Base-by-base conservation (phyloP, 495 filamentous ascomycete genomes). In the Talaromyces thailandensis region DNA sequence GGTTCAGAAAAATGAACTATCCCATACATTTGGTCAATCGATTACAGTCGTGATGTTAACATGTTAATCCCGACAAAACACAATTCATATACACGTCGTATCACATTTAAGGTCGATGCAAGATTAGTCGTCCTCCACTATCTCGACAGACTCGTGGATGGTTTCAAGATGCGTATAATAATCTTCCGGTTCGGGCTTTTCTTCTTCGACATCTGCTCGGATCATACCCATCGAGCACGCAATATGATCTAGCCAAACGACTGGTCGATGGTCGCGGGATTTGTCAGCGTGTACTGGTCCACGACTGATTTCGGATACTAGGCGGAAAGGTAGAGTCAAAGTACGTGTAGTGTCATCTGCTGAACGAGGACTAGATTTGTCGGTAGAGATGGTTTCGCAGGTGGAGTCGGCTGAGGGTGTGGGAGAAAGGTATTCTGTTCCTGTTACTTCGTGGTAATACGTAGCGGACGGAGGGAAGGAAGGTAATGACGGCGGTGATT, bases 201-300 rank as follows among this genome's bases (percentile, higher is more conserved):
- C 59, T 3, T 29, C 25, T 32, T 61, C 59, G n/a, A 70, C 43
- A 26, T 59, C 68, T 0, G 68, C 64, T 6, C 70, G 69, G 9
- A 75, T 50, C 60, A 71, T 68, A 2, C 73, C 73, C 71, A 75
- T 73, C n/a, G 71, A 75, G 29, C 72, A 76, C 14, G 72, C 75
- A 48, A 77, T 66, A 2, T 69, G 70, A 56, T 77, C 75, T 58
- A 77, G 48, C 73, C 71, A 75, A 28, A 71, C 70, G 6, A 71
- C 68, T 6, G 69, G 68, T 0, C 53, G 55, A 63, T 71, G 65
- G n/a, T 65, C 64, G 9, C 64, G 56, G 1, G 64, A 66, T 52
- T 52, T 21, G 18, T 32, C 59, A 52, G 24, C 35, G 23, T 40
- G 32, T n/a, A 29, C 21, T 2, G 69, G 71, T 23, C 70, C 66